Base-by-base conservation (phyloP, 2,329 filamentous ascomycete genomes). In the Cladosporium oxysporum region DNA sequence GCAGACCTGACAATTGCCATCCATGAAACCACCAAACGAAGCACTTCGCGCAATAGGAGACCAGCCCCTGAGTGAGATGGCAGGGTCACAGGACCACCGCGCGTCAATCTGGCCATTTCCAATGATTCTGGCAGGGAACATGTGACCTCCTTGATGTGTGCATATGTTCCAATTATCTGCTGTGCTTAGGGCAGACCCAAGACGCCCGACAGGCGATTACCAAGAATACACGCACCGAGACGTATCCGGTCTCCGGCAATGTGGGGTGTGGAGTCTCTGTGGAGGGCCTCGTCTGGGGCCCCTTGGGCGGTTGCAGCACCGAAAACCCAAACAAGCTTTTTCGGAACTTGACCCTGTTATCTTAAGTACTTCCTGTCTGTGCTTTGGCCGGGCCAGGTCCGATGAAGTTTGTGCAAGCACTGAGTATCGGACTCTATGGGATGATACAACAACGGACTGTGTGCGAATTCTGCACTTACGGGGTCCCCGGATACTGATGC, bases 401-500 rank as follows among this genome's bases (percentile, higher is more conserved):
- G 52, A 55, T 55, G 29, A 33, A 55, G 52, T 31, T 18, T 33
- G 28, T 55, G 28, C 28, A 33, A 31, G 26, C 29, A 12, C 7
- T 11, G 29, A 33, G 16, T 21, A 55, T 55, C 52, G 52, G 52
- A 55, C 52, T 31, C 18, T 33, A 18, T 14, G 11, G 5, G 29
- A 55, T 33, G 52, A 5, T 53, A 53, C 50, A 29, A 12, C 52
- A 55, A n/a, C 52, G 52, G 52, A 55, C 26, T 29, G 28, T 18
- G 52, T 55, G 52, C 52, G 52, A 55, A 5, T 11, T 14, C 29
- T 33, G 16, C 29, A n/a, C 29, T 8, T 33, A 33, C 28, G 52
- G 52, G 52, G 52, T 31, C 52, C 52, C 29, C 52, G 52, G 52
- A 55, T 33, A 55, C 52, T 55, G 12, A 29, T 52, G 52, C 23